phyloP scores from a whole-genome alignment of 2,329 filamentous ascomycete genomes.

The Pyrenophora teres region DNA sequence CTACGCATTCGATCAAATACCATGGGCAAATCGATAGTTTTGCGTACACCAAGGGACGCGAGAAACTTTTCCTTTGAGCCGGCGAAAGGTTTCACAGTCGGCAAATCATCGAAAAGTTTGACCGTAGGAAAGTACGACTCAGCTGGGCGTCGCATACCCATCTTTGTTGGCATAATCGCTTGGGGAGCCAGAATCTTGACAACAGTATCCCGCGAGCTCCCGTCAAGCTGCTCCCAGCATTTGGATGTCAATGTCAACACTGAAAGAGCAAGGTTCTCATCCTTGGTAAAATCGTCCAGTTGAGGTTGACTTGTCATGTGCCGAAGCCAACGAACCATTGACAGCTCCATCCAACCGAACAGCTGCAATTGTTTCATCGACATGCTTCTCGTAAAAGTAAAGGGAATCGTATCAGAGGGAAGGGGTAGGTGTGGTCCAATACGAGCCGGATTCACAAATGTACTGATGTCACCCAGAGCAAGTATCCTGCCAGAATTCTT shows the following conservation, averaged over 20 bases:
- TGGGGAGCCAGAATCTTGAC: conserved; percentile 67
- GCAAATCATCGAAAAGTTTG: conserved; percentile 91
- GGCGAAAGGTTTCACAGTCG: conserved; percentile 72
- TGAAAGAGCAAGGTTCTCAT: conserved; percentile 73
- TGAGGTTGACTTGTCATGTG: conserved; percentile 69
- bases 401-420: conserved; percentile 81
- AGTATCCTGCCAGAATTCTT: conserved; percentile 70
- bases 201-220: conserved; percentile 68
- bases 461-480: conserved; percentile 73
- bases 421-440: conserved; percentile 83
- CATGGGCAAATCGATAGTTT: conserved; percentile 91
- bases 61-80: conserved; percentile 91
- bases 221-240: conserved; percentile 81
- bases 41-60: conserved; percentile 80
- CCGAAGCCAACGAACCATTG: conserved; percentile 82
- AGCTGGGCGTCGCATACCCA: conserved; percentile 81
- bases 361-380: conserved; percentile 71
- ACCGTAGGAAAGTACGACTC: conserved; percentile 95
- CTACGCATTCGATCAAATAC: conserved; percentile 86
- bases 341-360: conserved; percentile 84
- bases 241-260: conserved; percentile 83
- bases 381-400: conserved; percentile 77
- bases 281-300: conserved; percentile 67
- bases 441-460: conserved; percentile 75
- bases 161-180: conserved; percentile 84